Evolutionary conservation across 2,329 filamentous ascomycete species (phyloP).

Genomic region (Colletotrichum australisinense): DNA sequence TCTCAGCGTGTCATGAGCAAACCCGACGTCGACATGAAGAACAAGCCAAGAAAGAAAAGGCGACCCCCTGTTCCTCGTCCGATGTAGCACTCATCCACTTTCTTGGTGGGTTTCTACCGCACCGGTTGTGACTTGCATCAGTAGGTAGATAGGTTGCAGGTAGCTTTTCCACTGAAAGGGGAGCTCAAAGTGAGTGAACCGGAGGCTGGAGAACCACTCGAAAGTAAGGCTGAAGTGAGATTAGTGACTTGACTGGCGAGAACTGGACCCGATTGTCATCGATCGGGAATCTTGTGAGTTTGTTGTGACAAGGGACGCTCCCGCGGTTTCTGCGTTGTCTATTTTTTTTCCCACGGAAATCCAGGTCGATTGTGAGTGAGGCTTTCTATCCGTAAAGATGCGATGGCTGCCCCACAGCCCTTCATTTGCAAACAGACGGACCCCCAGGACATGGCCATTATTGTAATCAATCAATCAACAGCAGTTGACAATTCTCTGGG

Average conservation of each 20-base stretch:
- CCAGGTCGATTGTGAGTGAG: neutral
- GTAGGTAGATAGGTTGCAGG: neutral
- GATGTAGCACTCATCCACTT: slow-evolving; percentile 20
- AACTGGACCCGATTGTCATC: neutral
- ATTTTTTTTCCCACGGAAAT: neutral
- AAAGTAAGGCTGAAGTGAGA: slow-evolving; percentile 9
- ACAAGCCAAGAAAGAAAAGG: neutral
- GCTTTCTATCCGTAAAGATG: neutral
- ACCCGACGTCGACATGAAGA: neutral
- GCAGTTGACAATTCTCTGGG: too few relatives aligned
- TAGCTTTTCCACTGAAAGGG: neutral
- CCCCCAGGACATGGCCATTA: neutral
- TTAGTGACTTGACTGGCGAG: neutral
- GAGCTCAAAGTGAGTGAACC: neutral
- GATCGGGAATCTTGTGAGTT: neutral
- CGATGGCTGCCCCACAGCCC: neutral
- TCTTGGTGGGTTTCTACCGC: slow-evolving; percentile 1
- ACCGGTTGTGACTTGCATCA: slow-evolving; percentile 20
- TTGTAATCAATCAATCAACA: too few relatives aligned
- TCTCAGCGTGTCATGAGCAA: slow-evolving; percentile 7
- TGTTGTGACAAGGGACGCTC: neutral
- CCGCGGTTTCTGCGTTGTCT: neutral
- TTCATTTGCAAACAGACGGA: neutral
- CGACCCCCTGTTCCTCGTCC: slow-evolving; percentile 17
- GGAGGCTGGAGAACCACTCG: neutral